Conservation (phyloP, 2,329 filamentous ascomycete species). For the Trichoderma pleuroti region DNA sequence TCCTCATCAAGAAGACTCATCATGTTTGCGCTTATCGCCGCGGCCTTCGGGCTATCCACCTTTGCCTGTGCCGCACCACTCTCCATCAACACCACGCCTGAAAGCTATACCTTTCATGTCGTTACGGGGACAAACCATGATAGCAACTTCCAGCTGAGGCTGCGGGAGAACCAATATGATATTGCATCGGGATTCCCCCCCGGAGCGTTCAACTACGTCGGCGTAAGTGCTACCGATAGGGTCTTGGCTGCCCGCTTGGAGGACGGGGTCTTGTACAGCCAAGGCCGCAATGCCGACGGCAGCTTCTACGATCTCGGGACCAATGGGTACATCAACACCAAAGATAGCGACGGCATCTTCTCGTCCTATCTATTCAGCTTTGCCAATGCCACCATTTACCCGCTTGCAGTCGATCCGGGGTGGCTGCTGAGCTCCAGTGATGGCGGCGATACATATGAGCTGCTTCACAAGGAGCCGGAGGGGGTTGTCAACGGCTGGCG, state of each 20-base stretch:
- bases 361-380: conserved; percentile 18
- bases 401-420: neutral
- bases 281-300: neutral
- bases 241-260: neutral
- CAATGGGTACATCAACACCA: neutral
- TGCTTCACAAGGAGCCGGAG: neutral
- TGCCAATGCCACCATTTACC: conserved; percentile 27
- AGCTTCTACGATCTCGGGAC: neutral
- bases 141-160: neutral
- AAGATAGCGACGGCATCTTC: neutral
- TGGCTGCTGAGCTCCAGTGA: neutral
- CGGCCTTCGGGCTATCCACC: neutral
- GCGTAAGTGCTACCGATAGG: neutral
- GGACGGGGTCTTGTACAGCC: neutral
- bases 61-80: neutral
- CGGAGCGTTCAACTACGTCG: neutral
- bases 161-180: neutral
- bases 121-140: neutral
- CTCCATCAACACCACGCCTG: neutral
- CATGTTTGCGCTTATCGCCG: neutral
- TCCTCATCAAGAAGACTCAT: neutral
- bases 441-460: neutral
- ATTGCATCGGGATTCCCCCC: neutral
- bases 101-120: neutral
- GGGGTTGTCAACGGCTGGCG: neutral